A percentile compares a stretch with the other conserved stretches of the same genome.
Evolutionary conservation across 73 alveolate species (phyloP).

Genomic region (Tetrahymena malaccensis): DNA sequence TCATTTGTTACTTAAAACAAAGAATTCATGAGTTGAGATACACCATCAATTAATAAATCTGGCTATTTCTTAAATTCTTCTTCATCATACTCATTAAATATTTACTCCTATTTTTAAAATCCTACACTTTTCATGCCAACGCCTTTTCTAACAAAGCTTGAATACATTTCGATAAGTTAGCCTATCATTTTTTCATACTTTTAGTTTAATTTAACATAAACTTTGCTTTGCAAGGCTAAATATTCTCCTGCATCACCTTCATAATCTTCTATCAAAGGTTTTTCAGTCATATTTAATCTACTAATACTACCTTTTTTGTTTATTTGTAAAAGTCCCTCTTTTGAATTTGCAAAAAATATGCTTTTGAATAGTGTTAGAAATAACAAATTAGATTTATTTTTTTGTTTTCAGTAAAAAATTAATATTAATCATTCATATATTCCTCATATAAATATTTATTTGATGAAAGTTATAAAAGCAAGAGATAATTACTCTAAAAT

Average conservation of each 20-base stretch:
- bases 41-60: not conserved
- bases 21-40: not conserved
- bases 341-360: too few relatives aligned
- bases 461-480: not conserved
- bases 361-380: not conserved
- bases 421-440: not conserved
- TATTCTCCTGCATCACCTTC: not conserved
- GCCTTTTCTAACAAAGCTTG: not conserved
- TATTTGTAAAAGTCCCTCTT: not conserved
- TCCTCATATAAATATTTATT: not conserved
- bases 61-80: not conserved
- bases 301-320: not conserved
- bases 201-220: not conserved
- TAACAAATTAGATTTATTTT: not conserved
- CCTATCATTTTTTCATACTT: not conserved
- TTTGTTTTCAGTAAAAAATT: not conserved
- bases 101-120: not conserved
- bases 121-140: not conserved
- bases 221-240: not conserved
- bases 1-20: not conserved
- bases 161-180: not conserved
- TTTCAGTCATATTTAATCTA: not conserved
- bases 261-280: not conserved
- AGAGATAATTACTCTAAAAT: not conserved
- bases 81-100: not conserved